Conservation (phyloP, 495 filamentous ascomycete genomes). For the Daldinia loculata region DNA sequence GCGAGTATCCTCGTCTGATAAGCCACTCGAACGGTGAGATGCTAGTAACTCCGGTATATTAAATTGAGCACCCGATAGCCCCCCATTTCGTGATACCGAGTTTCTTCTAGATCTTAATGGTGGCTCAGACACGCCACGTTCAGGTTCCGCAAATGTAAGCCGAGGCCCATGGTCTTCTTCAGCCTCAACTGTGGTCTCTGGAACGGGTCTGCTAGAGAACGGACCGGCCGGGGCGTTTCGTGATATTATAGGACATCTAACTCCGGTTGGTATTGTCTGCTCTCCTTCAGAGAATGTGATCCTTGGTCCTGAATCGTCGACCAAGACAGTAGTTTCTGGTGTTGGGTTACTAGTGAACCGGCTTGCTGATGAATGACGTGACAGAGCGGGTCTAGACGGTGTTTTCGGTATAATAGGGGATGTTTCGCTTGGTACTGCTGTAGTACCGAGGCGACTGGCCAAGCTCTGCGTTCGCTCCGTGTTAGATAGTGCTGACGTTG, state of each 20-base stretch:
- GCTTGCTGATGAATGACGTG: constrained; percentile 61
- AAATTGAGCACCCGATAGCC: constrained; percentile 37
- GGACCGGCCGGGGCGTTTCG: constrained; percentile 59
- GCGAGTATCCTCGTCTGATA: constrained; percentile 48
- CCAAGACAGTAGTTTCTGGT: constrained; percentile 73
- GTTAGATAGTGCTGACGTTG: neutral
- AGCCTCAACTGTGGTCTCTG: constrained; percentile 66
- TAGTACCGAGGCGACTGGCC: neutral
- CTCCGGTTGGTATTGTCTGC: constrained; percentile 37
- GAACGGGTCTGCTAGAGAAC: constrained; percentile 70
- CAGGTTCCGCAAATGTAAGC: constrained; percentile 72
- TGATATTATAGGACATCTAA: constrained; percentile 55
- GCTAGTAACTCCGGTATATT: constrained; percentile 50
- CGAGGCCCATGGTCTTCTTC: constrained; percentile 66
- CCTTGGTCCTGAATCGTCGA: constrained; percentile 70
- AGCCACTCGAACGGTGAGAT: constrained; percentile 40
- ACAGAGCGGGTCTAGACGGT: constrained; percentile 56
- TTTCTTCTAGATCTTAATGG: constrained; percentile 43
- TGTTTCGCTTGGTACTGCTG: constrained; percentile 16
- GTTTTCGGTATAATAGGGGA: constrained; percentile 35
- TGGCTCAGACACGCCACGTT: constrained; percentile 31
- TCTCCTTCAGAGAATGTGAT: constrained; percentile 77
- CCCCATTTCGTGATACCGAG: constrained; percentile 39
- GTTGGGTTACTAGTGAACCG: constrained; percentile 78
- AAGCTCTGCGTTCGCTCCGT: constrained; percentile 13